Evolutionary conservation across 768 basidiomycete genomes (phyloP).

Genomic region (Cyathus striatus): DNA sequence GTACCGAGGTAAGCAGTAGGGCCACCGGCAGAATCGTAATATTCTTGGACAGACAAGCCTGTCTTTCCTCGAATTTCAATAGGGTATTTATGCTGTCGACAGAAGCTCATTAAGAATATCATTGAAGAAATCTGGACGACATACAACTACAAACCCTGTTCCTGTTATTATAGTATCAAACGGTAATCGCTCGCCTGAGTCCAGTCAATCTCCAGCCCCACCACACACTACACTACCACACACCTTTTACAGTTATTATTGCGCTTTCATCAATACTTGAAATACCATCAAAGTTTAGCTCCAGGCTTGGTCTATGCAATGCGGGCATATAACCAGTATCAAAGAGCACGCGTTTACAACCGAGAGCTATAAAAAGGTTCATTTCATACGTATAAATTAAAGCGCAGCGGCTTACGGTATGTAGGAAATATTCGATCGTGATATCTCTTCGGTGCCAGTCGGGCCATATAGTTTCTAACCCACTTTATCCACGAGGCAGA

Average conservation of each 20-base stretch:
- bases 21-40: slow-evolving; percentile 26
- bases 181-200: slow-evolving; percentile 18
- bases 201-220: not conserved
- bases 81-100: slow-evolving; percentile 7
- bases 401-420: slow-evolving; percentile 25
- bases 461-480: slow-evolving; percentile 24
- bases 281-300: slow-evolving; percentile 30
- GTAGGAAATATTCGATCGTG: slow-evolving; percentile 38
- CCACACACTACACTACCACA: not conserved
- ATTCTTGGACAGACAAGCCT: slow-evolving; percentile 22
- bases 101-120: slow-evolving; percentile 7
- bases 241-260: slow-evolving; percentile 28
- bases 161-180: slow-evolving; percentile 29
- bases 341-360: slow-evolving; percentile 45
- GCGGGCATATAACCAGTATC: slow-evolving; percentile 39
- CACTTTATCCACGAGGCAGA: no score
- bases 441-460: slow-evolving; percentile 34
- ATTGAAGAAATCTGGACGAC: slow-evolving; percentile 14
- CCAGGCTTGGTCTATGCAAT: slow-evolving; percentile 37
- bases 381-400: not conserved
- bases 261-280: slow-evolving; percentile 28
- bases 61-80: slow-evolving; percentile 17
- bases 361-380: slow-evolving; percentile 24
- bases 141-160: slow-evolving; percentile 23
- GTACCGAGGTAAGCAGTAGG: slow-evolving; percentile 35